Evolutionary conservation across 805 yeast genomes (phyloP).

Genomic region (Kurtzmaniella cleridarum): DNA sequence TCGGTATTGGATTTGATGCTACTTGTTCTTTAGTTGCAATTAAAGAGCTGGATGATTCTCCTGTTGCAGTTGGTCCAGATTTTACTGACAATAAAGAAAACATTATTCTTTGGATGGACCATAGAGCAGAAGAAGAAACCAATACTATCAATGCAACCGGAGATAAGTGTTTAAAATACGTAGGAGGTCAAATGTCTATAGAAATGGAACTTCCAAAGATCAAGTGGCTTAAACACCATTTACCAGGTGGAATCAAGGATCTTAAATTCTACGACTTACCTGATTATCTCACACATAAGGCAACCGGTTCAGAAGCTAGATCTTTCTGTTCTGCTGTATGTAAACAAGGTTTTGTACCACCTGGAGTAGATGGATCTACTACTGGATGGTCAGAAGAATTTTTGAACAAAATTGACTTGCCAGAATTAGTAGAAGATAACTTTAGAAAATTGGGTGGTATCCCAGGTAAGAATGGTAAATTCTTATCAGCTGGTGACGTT

Average conservation of each 20-base stretch:
- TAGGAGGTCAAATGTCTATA: conserved; percentile 96
- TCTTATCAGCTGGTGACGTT: conserved; percentile 82
- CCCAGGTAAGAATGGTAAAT: conserved; percentile 64
- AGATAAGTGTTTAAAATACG: conserved; percentile 79
- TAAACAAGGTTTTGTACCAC: conserved; percentile 91
- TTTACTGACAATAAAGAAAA: conserved; percentile 69
- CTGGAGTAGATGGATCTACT: conserved; percentile 79
- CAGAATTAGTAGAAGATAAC: conserved; percentile 71
- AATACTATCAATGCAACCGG: conserved; percentile 72
- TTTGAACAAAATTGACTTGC: conserved; percentile 59
- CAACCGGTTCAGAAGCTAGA: conserved; percentile 83
- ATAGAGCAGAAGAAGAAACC: conserved; percentile 83
- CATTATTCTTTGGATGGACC: conserved; percentile 97
- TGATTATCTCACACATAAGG: conserved; percentile 86
- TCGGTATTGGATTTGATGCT: conserved; percentile 95
- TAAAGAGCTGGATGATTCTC: conserved; percentile 56
- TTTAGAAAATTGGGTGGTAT: conserved; percentile 82
- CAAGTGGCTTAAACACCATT: conserved; percentile 87
- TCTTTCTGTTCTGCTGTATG: conserved; percentile 89
- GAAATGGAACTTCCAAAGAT: conserved; percentile 98
- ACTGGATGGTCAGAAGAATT: conserved; percentile 91
- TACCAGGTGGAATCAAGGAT: conserved; percentile 52
- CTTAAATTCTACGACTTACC: conserved; percentile 91
- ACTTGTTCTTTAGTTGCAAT: conserved; percentile 91
- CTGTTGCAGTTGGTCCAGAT: conserved; percentile 91